Evolutionary conservation across 345 rosid genomes (phyloP), one percentile per base, ranked within the genome.

Genomic region (Kernera saxatilis): DNA sequence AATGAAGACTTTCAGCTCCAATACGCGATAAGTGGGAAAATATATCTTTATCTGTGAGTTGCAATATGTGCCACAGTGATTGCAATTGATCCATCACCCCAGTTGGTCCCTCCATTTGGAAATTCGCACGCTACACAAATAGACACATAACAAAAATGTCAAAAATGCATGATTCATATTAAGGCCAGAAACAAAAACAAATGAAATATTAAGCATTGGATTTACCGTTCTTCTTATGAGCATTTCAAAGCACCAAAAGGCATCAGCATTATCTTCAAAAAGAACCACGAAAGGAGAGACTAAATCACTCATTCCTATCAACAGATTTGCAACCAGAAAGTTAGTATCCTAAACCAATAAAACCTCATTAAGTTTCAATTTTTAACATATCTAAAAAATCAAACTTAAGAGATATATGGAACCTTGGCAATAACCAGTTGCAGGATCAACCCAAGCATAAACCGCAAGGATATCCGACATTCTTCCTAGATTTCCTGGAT

Each of bases 161-260:
- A n/a, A n/a, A n/a, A 68, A 68, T 19, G 50, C 29, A 43, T 5
- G 11, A n/a, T 25, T 32, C 41, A 35, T 14, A 52, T 2, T 13
- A 60, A 23, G 11, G 35, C 74, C 35, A 36, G 5, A 15, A 23
- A 12, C 8, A 57, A 71, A 35, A 36, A 55, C 50, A 67, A 49
- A 29, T 56, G 44, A 55, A 39, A 27, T 54, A 43, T 48, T 51
- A 33, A 55, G 48, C 35, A 15, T 14, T 50, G 37, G 17, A 39
- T 72, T 64, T 88, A 92, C 98, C 93, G 82, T 90, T 88, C 93
- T 88, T 83, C 95, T 87, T 68, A 92, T 71, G 71, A 92, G 96
- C 95, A 92, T 92, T 88, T 90, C 98, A 79, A 92, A 92, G 85
- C 96, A 92, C 98, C 98, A 92, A 83, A 92, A 92, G 55, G 98